Base-by-base conservation (phyloP, 345 rosid species). In the Murraya koenigii region DNA sequence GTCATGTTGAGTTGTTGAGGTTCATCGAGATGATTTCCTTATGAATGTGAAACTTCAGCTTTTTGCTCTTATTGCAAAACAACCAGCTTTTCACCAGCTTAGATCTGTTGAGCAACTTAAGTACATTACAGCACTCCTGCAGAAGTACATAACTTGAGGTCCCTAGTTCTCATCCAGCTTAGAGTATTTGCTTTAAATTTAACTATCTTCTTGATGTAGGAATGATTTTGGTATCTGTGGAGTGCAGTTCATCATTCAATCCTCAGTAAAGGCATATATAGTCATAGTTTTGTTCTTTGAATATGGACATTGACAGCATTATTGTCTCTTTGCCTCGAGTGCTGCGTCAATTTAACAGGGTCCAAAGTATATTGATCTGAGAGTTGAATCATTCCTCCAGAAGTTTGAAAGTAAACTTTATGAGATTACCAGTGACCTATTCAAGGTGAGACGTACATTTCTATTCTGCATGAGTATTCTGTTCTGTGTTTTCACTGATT, bases 51-150 rank as follows among this genome's bases (percentile, higher is more conserved):
- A 93, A 81, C 94, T 95, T 81, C 93, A 92, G 88, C 94, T 90
- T 69, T 85, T 95, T 80, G 89, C 88, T 81, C 89, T 92, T 11
- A 81, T 86, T 33, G 94, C 97, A 80, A 93, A 93, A 88, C 94
- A 93, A 85, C 87, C 96, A 38, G 90, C 98, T 76, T 92, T 92
- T 86, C 97, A 95, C 86, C 99, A 95, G 89, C 99, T 95, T 84
- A 87, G 99, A 85, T 85, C 96, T 13, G 92, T 95, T 14, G 97
- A 95, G 87, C 98, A 92, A 79, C 97, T 95, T 77, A 97, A 98
- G 56, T 95, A 93, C 82, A 90, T 93, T 68, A 91, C 97, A 30
- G 88, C 74, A 32, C 96, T 95, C 41, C 73, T 83, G 80, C 91
- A 85, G 81, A 95, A 98, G 99, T 95, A 75, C 30, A 56, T 17